Evolutionary conservation across 768 basidiomycete genomes (phyloP).

Genomic region (Rhizopogon vesiculosus): DNA sequence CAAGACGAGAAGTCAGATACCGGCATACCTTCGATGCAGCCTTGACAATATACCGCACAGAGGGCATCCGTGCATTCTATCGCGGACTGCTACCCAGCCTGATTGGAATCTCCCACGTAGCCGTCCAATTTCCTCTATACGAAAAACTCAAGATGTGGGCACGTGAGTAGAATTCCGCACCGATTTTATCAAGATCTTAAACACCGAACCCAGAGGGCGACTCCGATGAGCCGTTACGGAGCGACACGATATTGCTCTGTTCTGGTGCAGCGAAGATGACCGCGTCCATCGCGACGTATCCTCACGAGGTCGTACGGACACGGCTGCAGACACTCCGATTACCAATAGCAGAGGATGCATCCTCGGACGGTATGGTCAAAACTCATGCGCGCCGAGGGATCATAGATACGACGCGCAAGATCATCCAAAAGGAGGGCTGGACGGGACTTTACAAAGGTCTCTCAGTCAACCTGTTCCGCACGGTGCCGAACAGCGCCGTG

Average conservation of each 20-base stretch:
- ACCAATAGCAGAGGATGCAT: slow-evolving; percentile 54
- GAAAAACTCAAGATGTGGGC: slow-evolving; percentile 86
- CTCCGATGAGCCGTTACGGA: slow-evolving; percentile 23
- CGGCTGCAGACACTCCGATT: slow-evolving; percentile 83
- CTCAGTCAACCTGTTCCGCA: slow-evolving; percentile 89
- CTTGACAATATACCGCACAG: slow-evolving; percentile 81
- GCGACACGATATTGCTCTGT: slow-evolving; percentile 72
- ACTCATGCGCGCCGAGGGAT: slow-evolving; percentile 58
- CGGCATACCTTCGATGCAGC: slow-evolving; percentile 90
- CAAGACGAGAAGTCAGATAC: slow-evolving; percentile 72
- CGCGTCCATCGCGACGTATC: slow-evolving; percentile 93
- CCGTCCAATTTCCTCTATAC: slow-evolving; percentile 96
- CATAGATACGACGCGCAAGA: slow-evolving; percentile 64
- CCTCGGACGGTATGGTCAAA: slow-evolving; percentile 59
- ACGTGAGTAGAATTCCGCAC: slow-evolving; percentile 50
- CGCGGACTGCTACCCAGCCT: slow-evolving; percentile 91
- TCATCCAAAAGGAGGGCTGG: slow-evolving; percentile 84
- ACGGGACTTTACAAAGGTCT: slow-evolving; percentile 88
- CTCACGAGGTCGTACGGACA: slow-evolving; percentile 99
- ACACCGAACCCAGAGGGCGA: slow-evolving; percentile 20
- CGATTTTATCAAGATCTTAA: slow-evolving; percentile 4
- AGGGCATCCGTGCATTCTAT: slow-evolving; percentile 89
- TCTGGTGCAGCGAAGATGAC: slow-evolving; percentile 95
- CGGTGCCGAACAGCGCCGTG: slow-evolving; percentile 94
- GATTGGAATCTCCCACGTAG: slow-evolving; percentile 91